phyloP scores from a whole-genome alignment of 352 stramenopile genomes.

The Globisporangium takayamanum region DNA sequence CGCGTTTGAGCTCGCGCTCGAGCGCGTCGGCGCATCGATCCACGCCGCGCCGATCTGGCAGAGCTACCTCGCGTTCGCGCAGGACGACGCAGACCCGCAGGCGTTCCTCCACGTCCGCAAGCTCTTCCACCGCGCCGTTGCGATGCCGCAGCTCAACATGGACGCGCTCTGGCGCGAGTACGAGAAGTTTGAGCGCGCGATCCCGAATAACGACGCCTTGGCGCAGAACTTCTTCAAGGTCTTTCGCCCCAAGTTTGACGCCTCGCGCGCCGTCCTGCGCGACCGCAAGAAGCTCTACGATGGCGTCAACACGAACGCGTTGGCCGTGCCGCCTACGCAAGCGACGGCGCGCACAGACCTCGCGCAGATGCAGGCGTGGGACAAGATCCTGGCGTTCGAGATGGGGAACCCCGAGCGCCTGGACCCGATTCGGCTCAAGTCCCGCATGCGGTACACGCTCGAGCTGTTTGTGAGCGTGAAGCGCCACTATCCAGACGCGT shows the following conservation, averaged over 20 bases:
- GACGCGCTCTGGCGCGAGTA: conserved; percentile 84
- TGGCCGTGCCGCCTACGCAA: conserved; percentile 38
- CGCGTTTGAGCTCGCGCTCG: conserved; percentile 74
- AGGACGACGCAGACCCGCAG: conserved; percentile 67
- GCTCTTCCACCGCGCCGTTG: conserved; percentile 78
- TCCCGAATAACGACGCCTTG: conserved; percentile 84
- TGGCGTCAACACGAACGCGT: conserved; percentile 57
- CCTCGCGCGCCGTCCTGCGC: conserved; percentile 63
- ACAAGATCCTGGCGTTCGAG: conserved; percentile 77
- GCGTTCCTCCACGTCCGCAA: conserved; percentile 77
- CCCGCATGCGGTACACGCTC: conserved; percentile 78
- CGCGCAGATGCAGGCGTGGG: conserved; percentile 63
- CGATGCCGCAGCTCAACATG: conserved; percentile 70
- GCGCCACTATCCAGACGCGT: conserved; percentile 71
- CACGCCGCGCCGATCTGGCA: conserved; percentile 77
- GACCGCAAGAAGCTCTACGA: conserved; percentile 85
- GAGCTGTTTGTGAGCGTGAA: conserved; percentile 77
- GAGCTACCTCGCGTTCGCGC: conserved; percentile 73
- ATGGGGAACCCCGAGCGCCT: conserved; percentile 74
- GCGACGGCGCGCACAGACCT: conserved; percentile 28
- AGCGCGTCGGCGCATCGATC: conserved; percentile 79
- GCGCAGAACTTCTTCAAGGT: conserved; percentile 87
- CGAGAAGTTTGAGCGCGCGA: conserved; percentile 83
- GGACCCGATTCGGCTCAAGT: conserved; percentile 70
- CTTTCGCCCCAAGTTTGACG: conserved; percentile 80